These are phyloP conservation scores for Zizania palustris DNA, from an alignment of 202 grass and related monocot genomes.

Conservation along the genomic window DNA sequence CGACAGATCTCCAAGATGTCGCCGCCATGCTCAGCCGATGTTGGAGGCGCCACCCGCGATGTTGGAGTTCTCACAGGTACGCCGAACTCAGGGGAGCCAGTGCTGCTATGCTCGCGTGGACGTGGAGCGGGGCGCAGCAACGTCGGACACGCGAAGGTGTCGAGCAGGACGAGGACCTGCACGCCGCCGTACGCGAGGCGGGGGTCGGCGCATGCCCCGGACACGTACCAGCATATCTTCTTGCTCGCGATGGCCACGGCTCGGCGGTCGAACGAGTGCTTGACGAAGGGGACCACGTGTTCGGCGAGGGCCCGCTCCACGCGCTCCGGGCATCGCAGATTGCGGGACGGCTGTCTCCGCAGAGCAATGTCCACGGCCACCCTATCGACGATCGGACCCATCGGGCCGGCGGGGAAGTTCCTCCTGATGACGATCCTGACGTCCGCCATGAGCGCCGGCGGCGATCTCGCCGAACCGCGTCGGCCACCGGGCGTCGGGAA, in stretches of 20 bases:
- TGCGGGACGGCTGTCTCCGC: not conserved
- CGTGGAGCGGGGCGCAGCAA: not conserved
- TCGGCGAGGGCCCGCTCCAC: not conserved
- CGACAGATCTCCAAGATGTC: not conserved
- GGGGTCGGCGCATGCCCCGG: not conserved
- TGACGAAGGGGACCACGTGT: slow-evolving; percentile 10
- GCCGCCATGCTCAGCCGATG: no score
- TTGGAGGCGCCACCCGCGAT: no score
- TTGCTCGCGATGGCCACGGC: not conserved
- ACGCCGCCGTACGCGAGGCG: not conserved
- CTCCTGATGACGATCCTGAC: slow-evolving; percentile 27
- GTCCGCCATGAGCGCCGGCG: slow-evolving; percentile 1
- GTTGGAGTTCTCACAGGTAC: not conserved
- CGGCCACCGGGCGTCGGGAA: not conserved
- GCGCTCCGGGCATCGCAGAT: not conserved
- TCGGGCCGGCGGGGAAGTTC: not conserved
- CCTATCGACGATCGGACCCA: not conserved
- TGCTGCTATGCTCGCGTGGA: not conserved
- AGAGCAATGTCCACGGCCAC: slow-evolving; percentile 34
- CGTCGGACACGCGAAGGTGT: slow-evolving; percentile 13
- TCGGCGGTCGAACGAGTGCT: slow-evolving; percentile 38
- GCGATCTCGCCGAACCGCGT: not conserved
- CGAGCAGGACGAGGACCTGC: not conserved
- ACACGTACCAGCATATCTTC: no score
- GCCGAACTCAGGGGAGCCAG: no score